These are phyloP conservation scores for Plasmodium gaboni DNA, from an alignment of 169 alveolate species.

Conservation along the genomic window DNA sequence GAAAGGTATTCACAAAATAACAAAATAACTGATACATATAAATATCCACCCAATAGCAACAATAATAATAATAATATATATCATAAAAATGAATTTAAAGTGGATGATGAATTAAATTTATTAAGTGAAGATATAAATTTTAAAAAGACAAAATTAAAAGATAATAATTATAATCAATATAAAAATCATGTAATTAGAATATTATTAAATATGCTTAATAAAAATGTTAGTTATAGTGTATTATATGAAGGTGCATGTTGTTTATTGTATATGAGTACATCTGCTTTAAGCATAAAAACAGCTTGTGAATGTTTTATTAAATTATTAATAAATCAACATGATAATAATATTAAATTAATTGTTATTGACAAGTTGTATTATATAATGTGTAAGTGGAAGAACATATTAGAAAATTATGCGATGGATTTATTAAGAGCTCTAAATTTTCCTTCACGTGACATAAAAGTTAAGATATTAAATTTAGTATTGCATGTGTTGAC, in stretches of 20 bases:
- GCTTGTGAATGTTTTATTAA: slow-evolving; percentile 93
- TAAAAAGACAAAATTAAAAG: slow-evolving; percentile 71
- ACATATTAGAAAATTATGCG: slow-evolving; percentile 90
- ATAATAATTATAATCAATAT: slow-evolving; percentile 77
- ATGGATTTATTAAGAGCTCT: slow-evolving; percentile 91
- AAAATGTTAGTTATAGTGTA: slow-evolving; percentile 83
- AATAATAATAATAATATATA: neutral
- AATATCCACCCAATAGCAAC: neutral
- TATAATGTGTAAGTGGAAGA: slow-evolving; percentile 80
- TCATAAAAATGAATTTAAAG: slow-evolving; percentile 26
- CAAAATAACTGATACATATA: neutral
- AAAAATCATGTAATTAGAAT: slow-evolving; percentile 83
- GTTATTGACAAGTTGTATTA: slow-evolving; percentile 76
- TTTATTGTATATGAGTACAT: slow-evolving; percentile 85
- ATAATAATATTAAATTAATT: slow-evolving; percentile 92
- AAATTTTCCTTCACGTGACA: slow-evolving; percentile 85
- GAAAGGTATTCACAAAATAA: neutral
- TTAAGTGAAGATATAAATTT: slow-evolving; percentile 64
- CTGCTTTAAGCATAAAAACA: slow-evolving; percentile 87
- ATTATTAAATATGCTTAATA: slow-evolving; percentile 80
- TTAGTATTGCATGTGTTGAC: slow-evolving; percentile 80
- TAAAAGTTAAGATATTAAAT: slow-evolving; percentile 89
- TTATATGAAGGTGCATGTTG: slow-evolving; percentile 91
- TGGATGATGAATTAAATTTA: slow-evolving; percentile 5
- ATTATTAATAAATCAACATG: slow-evolving; percentile 92